Evolutionary conservation across 495 filamentous ascomycete species (phyloP), one percentile per base, ranked within the genome.

Genomic region (Xylaria nigripes): DNA sequence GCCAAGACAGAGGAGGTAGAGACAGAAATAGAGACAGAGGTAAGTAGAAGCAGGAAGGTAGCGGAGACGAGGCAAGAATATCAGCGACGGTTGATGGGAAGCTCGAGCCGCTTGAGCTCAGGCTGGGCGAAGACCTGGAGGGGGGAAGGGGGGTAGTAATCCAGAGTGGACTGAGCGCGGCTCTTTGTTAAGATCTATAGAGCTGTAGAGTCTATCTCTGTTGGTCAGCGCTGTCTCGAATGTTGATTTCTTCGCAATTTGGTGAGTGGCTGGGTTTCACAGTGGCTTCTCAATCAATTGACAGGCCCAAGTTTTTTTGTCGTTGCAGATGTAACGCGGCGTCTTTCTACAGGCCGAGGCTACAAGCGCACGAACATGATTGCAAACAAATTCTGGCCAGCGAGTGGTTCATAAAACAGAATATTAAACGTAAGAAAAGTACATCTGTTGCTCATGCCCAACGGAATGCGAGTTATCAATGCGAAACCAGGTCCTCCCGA

Each of bases 81-180:
- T 62, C 59, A 52, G 56, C 54, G 24, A 59, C 40, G 43, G 61
- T 55, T n/a, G 66, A 64, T 15, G 68, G 56, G 50, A 69, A 70
- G 52, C 56, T 61, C 32, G 71, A 61, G 46, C 56, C 61, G 40
- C 68, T 69, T 61, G 72, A 68, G 62, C 68, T 69, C 50, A 66
- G 68, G 59, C 68, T 73, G 46, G 72, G 68, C 48, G 72, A 69
- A 46, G 67, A 70, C 50, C 63, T 60, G 42, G 61, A 63, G n/a
- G n/a, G n/a, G n/a, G n/a, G n/a, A n/a, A n/a, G n/a, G n/a, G n/a
- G n/a, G 38, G 59, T 70, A 57, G 60, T 72, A 32, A 68, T 70
- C 50, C 69, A 70, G 30, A 71, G 56, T 49, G 74, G 72, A 60
- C 71, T 76, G 47, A 71, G 70, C 54, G 60, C 66, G 34, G 68